Percentiles rank a stretch among this genome's conserved stretches.
These are phyloP conservation scores for Hyphopichia wangnamkhiaoensis DNA, from an alignment of 1,139 yeast species.

Conservation along the genomic window DNA sequence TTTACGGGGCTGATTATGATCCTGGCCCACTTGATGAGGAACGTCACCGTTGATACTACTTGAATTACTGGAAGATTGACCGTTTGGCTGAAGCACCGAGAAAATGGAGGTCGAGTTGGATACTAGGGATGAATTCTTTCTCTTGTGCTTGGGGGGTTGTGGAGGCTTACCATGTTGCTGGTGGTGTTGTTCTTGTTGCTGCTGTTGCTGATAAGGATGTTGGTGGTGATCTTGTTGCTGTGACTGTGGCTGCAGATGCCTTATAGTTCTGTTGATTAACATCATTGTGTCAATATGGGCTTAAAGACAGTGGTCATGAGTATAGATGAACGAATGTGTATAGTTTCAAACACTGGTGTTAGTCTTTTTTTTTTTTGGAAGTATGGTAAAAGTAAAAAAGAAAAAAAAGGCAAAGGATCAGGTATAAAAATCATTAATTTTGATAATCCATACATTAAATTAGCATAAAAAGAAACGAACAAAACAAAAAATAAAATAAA, in stretches of 20 bases:
- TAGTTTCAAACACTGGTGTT: too few species aligned
- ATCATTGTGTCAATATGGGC: conserved; percentile 3
- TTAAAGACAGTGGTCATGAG: too few species aligned
- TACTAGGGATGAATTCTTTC: neutral
- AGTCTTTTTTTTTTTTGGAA: too few species aligned
- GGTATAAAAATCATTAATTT: neutral
- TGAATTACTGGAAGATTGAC: neutral
- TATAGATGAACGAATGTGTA: neutral
- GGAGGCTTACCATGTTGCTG: neutral
- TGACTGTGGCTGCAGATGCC: neutral
- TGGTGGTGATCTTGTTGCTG: neutral
- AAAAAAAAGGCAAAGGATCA: neutral
- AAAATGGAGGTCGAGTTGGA: neutral
- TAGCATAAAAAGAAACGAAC: neutral
- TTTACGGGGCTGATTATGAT: conserved; percentile 2
- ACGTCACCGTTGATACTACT: neutral
- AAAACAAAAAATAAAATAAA: too few species aligned
- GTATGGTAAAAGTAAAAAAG: too few species aligned
- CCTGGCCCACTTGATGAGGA: neutral
- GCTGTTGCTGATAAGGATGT: neutral
- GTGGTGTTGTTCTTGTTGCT: neutral
- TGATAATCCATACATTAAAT: neutral
- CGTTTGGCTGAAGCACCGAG: neutral
- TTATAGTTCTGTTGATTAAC: conserved; percentile 5
- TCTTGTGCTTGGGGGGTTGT: neutral